These are phyloP conservation scores for Saccharomycopsis sp. DNA, from an alignment of 805 yeast genomes.

Conservation along the genomic window DNA sequence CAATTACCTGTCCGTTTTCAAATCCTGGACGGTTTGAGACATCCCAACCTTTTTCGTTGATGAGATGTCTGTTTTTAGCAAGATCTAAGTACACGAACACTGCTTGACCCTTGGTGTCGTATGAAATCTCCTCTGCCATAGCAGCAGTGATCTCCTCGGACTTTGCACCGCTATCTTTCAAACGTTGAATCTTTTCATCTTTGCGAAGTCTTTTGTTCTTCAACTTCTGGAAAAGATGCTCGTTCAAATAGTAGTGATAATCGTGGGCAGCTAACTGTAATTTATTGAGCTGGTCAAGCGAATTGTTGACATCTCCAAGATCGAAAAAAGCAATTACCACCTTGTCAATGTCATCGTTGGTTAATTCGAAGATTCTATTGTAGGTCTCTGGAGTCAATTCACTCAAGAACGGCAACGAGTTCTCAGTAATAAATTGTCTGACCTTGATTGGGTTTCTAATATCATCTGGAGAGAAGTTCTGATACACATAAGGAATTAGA, in stretches of 20 bases:
- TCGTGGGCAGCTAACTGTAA: conserved; percentile 41
- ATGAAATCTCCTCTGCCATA: conserved; percentile 43
- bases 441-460: conserved; percentile 45
- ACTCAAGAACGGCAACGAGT: conserved; percentile 45
- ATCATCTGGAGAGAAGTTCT: conserved; percentile 58
- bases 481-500: conserved; percentile 45
- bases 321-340: conserved; percentile 46
- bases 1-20: conserved; percentile 48
- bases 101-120: conserved; percentile 37
- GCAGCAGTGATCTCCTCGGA: conserved; percentile 39
- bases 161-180: conserved; percentile 40
- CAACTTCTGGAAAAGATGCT: conserved; percentile 29
- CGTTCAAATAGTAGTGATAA: conserved; percentile 39
- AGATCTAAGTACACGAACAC: conserved; percentile 48
- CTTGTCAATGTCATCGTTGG: conserved; percentile 33
- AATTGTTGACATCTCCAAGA: conserved; percentile 25
- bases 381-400: conserved; percentile 41
- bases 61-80: conserved; percentile 28
- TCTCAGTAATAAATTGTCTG: conserved; percentile 41
- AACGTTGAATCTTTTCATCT: conserved; percentile 33
- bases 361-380: conserved; percentile 19
- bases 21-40: conserved; percentile 36
- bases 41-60: conserved; percentile 20
- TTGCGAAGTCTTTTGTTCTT: conserved; percentile 37
- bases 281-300: conserved; percentile 29